Evolutionary conservation across 306 rosid species (phyloP).

Genomic region (Leucaena leucocephala): DNA sequence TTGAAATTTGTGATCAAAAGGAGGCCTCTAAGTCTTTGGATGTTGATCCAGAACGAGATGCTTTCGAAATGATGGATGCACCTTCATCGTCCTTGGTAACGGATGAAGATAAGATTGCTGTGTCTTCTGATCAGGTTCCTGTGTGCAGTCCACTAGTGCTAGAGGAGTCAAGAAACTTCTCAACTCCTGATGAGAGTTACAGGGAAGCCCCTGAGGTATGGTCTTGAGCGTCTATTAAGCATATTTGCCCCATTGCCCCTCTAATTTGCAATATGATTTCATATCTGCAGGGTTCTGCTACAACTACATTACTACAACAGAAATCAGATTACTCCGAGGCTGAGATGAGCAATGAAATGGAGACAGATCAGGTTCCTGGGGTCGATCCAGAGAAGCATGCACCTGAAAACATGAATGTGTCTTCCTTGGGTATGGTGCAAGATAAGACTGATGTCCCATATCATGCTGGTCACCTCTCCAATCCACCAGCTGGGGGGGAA

Average conservation of each 20-base stretch:
- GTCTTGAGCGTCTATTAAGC: conserved; percentile 3
- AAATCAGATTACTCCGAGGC: conserved; percentile 35
- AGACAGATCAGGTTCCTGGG: conserved; percentile 26
- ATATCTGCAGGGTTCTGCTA: conserved; percentile 31
- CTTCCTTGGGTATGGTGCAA: conserved; percentile 34
- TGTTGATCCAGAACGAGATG: conserved; percentile 29
- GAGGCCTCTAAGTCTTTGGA: conserved; percentile 24
- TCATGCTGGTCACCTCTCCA: conserved; percentile 21
- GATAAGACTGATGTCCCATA: conserved; percentile 36
- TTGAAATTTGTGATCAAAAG: conserved; percentile 38
- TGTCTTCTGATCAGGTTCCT: conserved; percentile 29
- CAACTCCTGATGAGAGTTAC: conserved; percentile 18
- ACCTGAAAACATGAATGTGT: conserved; percentile 20
- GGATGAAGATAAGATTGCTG: conserved; percentile 30
- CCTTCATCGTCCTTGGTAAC: conserved; percentile 28
- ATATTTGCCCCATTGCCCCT: not conserved
- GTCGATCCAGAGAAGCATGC: conserved; percentile 32
- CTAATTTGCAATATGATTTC: conserved; percentile 20
- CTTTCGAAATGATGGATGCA: conserved; percentile 19
- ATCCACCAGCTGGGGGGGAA: conserved; percentile 29
- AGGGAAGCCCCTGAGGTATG: conserved; percentile 40
- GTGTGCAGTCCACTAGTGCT: conserved; percentile 14
- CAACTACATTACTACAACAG: conserved; percentile 29
- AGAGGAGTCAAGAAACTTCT: conserved; percentile 26
- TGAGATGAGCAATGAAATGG: conserved; percentile 33